A percentile compares a stretch with the other conserved stretches of the same genome.
These are phyloP conservation scores for Rhytidiadelphus loreus DNA, from an alignment of 225 moss, liverwort and hornwort species.

Conservation along the genomic window DNA sequence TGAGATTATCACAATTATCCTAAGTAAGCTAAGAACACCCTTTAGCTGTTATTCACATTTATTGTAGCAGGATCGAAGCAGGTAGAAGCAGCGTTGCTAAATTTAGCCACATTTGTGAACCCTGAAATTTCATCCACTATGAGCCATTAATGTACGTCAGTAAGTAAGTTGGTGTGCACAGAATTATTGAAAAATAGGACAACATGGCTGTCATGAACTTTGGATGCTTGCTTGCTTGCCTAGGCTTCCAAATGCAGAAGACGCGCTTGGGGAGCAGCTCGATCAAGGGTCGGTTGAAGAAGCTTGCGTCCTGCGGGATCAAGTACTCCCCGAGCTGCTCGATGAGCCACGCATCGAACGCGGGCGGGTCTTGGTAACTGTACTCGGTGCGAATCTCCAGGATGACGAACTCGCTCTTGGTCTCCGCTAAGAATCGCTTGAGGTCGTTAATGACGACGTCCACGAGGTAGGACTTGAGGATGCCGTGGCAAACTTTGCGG, in stretches of 20 bases:
- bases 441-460: conserved; percentile 72
- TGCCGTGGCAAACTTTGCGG: conserved; percentile 73
- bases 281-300: conserved; percentile 43
- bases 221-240: not conserved
- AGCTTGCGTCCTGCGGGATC: conserved; percentile 50
- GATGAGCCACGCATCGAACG: conserved; percentile 75
- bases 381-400: conserved; percentile 84
- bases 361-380: conserved; percentile 63
- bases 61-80: not conserved
- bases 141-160: not conserved
- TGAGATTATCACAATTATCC: not conserved
- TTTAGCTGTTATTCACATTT: too few relatives aligned
- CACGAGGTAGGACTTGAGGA: conserved; percentile 66
- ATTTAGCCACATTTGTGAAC: too few relatives aligned
- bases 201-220: not conserved
- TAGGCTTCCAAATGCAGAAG: conserved; percentile 68
- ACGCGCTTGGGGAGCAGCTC: conserved; percentile 69
- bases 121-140: too few relatives aligned
- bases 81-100: not conserved
- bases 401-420: conserved; percentile 63
- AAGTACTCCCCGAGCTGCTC: conserved; percentile 59
- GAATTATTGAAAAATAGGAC: not conserved
- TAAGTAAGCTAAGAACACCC: not conserved
- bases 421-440: conserved; percentile 61
- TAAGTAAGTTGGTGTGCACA: not conserved